Evolutionary conservation across 73 alveolate species (phyloP).

Genomic region (Symbiodinium pilosum): DNA sequence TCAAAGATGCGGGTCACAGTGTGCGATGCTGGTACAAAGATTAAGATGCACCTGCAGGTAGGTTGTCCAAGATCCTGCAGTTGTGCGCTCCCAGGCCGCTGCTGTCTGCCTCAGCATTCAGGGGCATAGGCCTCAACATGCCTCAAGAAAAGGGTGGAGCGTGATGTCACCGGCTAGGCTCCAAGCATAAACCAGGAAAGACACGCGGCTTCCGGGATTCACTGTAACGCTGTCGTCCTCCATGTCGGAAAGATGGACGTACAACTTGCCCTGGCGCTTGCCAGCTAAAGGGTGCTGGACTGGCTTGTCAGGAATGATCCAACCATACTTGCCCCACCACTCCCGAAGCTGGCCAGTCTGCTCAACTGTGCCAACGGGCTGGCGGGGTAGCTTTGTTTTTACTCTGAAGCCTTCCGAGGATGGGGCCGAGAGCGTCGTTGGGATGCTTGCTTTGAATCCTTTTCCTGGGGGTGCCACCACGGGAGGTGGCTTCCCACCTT

Average conservation of each 20-base stretch:
- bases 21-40: too few relatives aligned
- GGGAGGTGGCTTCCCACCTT: background rate
- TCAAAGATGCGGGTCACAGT: too few relatives aligned
- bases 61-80: conserved; percentile 13
- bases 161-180: background rate
- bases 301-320: conserved; percentile 54
- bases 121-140: background rate
- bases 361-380: background rate
- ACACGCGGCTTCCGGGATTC: conserved; percentile 1
- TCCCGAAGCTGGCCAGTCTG: background rate
- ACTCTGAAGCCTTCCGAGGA: background rate
- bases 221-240: background rate
- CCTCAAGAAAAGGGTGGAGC: background rate
- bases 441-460: background rate
- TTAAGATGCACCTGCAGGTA: background rate
- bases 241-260: conserved; percentile 19
- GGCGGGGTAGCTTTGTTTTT: background rate
- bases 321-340: conserved; percentile 49
- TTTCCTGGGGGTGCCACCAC: background rate
- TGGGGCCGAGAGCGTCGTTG: background rate
- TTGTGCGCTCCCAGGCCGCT: conserved; percentile 66
- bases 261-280: conserved; percentile 1
- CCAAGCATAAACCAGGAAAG: conserved; percentile 22
- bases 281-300: conserved; percentile 4
- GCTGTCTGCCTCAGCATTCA: conserved; percentile 32